Base-by-base conservation (phyloP, 2,329 filamentous ascomycete genomes). In the Penicillium rolfsii region DNA sequence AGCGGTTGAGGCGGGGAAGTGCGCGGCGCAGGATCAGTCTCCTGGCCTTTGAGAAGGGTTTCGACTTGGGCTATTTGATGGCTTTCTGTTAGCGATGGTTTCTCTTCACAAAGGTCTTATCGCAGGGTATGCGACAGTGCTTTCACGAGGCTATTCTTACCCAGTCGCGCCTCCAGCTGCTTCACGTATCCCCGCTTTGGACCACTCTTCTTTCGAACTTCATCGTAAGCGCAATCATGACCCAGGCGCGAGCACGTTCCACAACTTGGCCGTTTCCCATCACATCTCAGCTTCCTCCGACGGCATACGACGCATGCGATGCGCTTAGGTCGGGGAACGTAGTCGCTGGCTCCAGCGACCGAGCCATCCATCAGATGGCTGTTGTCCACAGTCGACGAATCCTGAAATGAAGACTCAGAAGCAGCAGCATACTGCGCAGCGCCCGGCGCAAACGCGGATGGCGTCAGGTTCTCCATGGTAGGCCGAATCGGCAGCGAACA, bases 121-220 rank as follows among this genome's bases (percentile, higher is more conserved):
- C 24, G 53, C 14, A 40, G n/a, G 5, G 48, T 50, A 33, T 41
- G 45, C 33, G 61, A 50, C 49, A 35, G 33, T 12, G 30, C 41
- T 61, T 30, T 38, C 50, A 52, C 49, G 49, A 57, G n/a, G 45
- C 52, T 26, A 55, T 24, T 38, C 90, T 80, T 83, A 96, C 93
- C 93, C 72, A 99, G 80, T 75, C 95, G 87, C 75, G 96, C 93
- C 78, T 98, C 95, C 68, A 98, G 80, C 61, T 93, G 89, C 82
- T 97, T 97, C 63, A 97, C 93, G 74, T 97, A 97, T 70, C 93
- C 93, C 74, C 93, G 85, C 81, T 97, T 97, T 2, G 93, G 93
- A 2, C 93, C 93, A 75, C 93, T 96, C 85, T 97, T 97, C 79
- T 92, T 91, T 74, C 93, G 87, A 70, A 94, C 89, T 80, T 97